Conservation (phyloP, 257 asterid species). For the Nicotiana tomentosiformis region DNA sequence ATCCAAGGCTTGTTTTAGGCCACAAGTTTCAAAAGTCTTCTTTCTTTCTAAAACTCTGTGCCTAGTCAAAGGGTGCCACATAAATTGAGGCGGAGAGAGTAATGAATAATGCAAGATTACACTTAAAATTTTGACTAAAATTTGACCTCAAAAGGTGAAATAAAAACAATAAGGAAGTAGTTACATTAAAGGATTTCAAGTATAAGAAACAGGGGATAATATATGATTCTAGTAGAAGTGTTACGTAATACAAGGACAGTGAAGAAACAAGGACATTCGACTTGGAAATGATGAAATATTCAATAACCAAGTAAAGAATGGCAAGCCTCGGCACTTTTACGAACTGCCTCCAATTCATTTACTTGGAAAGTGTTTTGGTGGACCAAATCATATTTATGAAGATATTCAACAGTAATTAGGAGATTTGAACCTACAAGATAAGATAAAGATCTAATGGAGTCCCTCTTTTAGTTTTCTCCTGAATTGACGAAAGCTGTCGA, state of each 20-base stretch:
- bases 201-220: background rate
- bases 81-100: too few relatives aligned
- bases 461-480: constrained; percentile 63
- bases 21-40: too few relatives aligned
- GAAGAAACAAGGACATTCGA: background rate
- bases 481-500: constrained; percentile 49
- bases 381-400: background rate
- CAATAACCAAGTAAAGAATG: background rate
- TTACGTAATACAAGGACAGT: background rate
- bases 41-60: too few relatives aligned
- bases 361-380: background rate
- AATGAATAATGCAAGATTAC: background rate
- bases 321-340: background rate
- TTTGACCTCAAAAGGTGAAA: background rate
- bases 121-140: background rate
- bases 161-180: background rate
- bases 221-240: background rate
- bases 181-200: background rate
- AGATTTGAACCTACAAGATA: constrained; percentile 60
- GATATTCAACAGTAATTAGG: background rate
- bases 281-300: background rate
- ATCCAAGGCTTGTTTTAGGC: too few relatives aligned
- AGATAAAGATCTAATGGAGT: constrained; percentile 64
- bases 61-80: too few relatives aligned
- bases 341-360: background rate